Base-by-base conservation (phyloP, 441 rosid species). In the Jatropha multifida region DNA sequence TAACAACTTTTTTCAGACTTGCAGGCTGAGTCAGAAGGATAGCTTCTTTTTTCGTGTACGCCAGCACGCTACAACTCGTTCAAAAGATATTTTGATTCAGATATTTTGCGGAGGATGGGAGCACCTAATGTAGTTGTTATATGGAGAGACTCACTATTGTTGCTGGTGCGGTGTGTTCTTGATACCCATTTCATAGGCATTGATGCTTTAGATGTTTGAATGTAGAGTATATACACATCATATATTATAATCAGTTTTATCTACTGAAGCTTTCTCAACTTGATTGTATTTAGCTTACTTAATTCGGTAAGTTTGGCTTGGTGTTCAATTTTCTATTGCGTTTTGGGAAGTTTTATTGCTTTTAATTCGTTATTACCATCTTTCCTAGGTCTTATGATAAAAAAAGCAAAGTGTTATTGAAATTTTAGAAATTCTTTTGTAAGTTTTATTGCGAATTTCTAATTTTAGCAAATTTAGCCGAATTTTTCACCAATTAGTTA, bases 1-100 rank as follows among this genome's bases (percentile, higher is more conserved):
- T 13, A n/a, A 32, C 40, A 5, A 13, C 23, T 58, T 3, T 72
- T 32, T 2, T 12, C 23, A n/a, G 14, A 60, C 68, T 13, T 72
- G 68, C 68, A 72, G 75, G 75, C 68, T 18, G 42, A 61, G 59
- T 17, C 14, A 18, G 27, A 49, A 62, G n/a, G 44, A 26, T 3
- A 9, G 23, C 20, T 5, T 26, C 9, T 65, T 56, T 56, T 59
- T 58, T 60, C 42, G 40, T 60, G 75, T 62, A 44, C 11, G 48
- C 75, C 68, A 61, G 68, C 68, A 46, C 8, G 44, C 67, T 0
- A 58, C 65, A 72, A 44, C 51, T 26, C 41, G 5, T 20, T 11
- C 5, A 49, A 27, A 44, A 44, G 14, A 27, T 18, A 9, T 32
- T 11, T 4, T 3, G 40, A 32, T 72, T 41, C 42, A 58, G 41